Evolutionary conservation across 192 early-diverging fungal species (phyloP).

Genomic region (Haplosporangium gracile): DNA sequence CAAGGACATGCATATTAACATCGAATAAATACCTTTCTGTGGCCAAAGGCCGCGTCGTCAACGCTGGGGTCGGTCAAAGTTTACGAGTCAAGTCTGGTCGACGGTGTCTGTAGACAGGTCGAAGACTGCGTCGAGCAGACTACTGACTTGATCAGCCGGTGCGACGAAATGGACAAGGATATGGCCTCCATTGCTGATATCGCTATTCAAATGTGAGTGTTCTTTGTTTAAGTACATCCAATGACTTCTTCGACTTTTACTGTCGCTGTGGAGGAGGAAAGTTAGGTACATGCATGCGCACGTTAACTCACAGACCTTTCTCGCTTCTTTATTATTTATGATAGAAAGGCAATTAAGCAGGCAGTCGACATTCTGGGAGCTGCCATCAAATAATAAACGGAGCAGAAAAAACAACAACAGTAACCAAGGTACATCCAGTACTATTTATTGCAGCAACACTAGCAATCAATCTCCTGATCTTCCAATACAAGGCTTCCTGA

Average conservation of each 20-base stretch:
- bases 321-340: background rate
- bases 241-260: background rate
- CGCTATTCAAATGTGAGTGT: constrained; percentile 36
- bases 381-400: constrained; percentile 17
- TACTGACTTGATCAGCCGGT: constrained; percentile 41
- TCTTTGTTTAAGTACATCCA: background rate
- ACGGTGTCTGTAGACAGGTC: constrained; percentile 45
- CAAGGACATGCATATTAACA: too few species aligned
- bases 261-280: background rate
- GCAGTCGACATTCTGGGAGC: constrained; percentile 38
- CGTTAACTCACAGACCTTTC: background rate
- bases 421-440: background rate
- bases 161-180: constrained; percentile 56
- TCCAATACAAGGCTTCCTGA: constrained; percentile 6
- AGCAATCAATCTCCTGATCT: constrained; percentile 20
- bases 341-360: constrained; percentile 43
- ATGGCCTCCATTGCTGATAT: constrained; percentile 38
- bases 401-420: background rate
- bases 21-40: background rate
- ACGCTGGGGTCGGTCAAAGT: constrained; percentile 39
- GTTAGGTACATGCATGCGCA: background rate
- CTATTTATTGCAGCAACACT: background rate
- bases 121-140: constrained; percentile 36
- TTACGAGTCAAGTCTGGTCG: constrained; percentile 38
- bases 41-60: constrained; percentile 19